Base-by-base conservation (phyloP, 768 basidiomycete species). In the Phylloporus arenicola region DNA sequence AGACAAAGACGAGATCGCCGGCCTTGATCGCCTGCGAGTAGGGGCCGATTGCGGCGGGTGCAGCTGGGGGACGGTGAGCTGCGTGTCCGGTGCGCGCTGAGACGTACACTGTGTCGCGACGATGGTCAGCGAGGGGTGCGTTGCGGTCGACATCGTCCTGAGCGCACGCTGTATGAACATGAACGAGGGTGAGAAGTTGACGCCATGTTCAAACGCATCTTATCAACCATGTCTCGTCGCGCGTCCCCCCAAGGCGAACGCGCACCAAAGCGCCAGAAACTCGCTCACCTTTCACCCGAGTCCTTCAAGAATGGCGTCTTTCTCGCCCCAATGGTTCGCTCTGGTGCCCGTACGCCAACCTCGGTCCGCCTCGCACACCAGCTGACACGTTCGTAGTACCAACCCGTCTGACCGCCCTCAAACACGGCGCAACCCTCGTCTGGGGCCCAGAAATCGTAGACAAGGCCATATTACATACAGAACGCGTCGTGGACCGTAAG, bases 261-360 rank as follows among this genome's bases (percentile, higher is more conserved):
- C 24, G 65, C 72, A 11, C 25, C 71, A 0, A 88, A 88, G 63
- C 78, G 81, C 8, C 70, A 72, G 35, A 80, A 74, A 58, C 58
- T 79, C 9, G 80, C 77, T 14, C 78, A 82, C 56, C 75, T 89
- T 16, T 83, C 83, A 0, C 63, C 75, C 1, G 82, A 84, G 25
- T 83, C 91, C 55, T 99, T 92, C 72, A 85, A 84, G 56, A 78
- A 90, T 70, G 94, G 92, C 10, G 74, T 97, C 27, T 86, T 96
- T 62, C 79, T 99, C n/a, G 95, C 96, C 3, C 96, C 96, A 2
- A 99, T 99, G 96, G 96, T 99, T 46, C 81, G 93, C 63, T 95
- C 91, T 51, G 91, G 93, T 53, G 86, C 86, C 56, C 69, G 90
- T 92, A 68, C 61, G 87, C 79, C 37, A 34, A 4, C n/a, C 13